phyloP scores from a whole-genome alignment of 176 grass and related monocot species.

The Saccharum officinarum region DNA sequence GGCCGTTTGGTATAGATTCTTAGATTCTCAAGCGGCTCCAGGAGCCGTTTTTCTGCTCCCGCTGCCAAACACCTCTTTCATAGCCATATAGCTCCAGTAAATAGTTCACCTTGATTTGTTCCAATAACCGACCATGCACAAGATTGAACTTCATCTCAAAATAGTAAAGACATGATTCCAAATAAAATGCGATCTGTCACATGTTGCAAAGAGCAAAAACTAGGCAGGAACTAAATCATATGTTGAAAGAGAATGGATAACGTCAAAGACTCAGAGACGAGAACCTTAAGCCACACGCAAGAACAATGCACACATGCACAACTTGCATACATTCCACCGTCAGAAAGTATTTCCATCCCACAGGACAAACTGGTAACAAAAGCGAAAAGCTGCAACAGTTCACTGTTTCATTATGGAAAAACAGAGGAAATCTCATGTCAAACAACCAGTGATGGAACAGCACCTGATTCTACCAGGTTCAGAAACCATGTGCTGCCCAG shows the following conservation, averaged over 20 bases:
- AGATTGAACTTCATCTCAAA: not conserved
- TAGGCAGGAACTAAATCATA: not conserved
- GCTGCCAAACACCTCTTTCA: too few species aligned
- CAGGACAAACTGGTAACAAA: not conserved
- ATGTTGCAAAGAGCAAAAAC: slow-evolving; percentile 8
- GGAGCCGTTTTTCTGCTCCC: too few species aligned
- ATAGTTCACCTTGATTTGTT: not conserved
- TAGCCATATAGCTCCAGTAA: not conserved
- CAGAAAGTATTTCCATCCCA: not conserved
- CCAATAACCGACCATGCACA: not conserved
- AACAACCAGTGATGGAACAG: not conserved
- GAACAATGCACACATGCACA: slow-evolving; percentile 9
- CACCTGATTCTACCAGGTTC: not conserved
- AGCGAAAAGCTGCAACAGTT: not conserved
- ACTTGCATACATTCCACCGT: slow-evolving; percentile 1
- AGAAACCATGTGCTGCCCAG: not conserved
- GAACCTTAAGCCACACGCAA: slow-evolving; percentile 22
- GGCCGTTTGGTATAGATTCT: too few species aligned
- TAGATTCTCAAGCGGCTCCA: too few species aligned
- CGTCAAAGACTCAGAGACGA: not conserved
- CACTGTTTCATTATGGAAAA: not conserved
- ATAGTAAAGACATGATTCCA: not conserved
- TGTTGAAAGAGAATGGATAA: not conserved
- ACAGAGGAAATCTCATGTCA: not conserved
- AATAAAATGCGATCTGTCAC: not conserved